Conservation (phyloP, 495 filamentous ascomycete species). For the Penicillium cosmopolitanum region DNA sequence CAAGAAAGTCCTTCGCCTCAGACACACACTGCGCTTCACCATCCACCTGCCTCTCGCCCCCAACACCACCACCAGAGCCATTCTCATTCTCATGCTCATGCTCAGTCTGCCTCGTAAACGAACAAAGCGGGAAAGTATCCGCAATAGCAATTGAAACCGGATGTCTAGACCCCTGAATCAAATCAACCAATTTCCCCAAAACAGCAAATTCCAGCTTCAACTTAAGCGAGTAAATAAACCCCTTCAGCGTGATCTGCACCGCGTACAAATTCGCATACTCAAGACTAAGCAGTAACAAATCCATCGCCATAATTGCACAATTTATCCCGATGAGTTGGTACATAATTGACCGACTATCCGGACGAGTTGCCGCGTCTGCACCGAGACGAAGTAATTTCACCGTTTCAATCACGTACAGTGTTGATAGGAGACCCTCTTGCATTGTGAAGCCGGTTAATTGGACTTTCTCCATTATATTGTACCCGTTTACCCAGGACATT, state of each 20-base stretch:
- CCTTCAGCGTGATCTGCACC: conserved; percentile 60
- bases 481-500: conserved; percentile 43
- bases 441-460: conserved; percentile 60
- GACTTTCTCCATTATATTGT: conserved; percentile 59
- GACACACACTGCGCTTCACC: conserved; percentile 4
- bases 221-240: conserved; percentile 65
- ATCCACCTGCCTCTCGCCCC: too few species aligned
- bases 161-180: conserved; percentile 40
- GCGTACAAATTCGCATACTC: conserved; percentile 58
- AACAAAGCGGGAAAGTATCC: conserved; percentile 33
- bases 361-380: conserved; percentile 31
- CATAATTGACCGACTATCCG: conserved; percentile 51
- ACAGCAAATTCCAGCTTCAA: conserved; percentile 66
- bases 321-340: conserved; percentile 60
- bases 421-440: conserved; percentile 61
- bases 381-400: conserved; percentile 52
- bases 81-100: conserved; percentile 3
- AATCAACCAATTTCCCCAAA: conserved; percentile 54
- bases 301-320: conserved; percentile 54
- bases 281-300: conserved; percentile 49
- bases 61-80: too few species aligned
- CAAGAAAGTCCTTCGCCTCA: conserved; percentile 27
- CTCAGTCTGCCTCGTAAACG: conserved; percentile 19
- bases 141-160: conserved; percentile 32
- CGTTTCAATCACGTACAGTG: conserved; percentile 60